Evolutionary conservation across 805 yeast genomes (phyloP), one percentile per base, ranked within the genome.

Genomic region (Barnettozyma siamensis): DNA sequence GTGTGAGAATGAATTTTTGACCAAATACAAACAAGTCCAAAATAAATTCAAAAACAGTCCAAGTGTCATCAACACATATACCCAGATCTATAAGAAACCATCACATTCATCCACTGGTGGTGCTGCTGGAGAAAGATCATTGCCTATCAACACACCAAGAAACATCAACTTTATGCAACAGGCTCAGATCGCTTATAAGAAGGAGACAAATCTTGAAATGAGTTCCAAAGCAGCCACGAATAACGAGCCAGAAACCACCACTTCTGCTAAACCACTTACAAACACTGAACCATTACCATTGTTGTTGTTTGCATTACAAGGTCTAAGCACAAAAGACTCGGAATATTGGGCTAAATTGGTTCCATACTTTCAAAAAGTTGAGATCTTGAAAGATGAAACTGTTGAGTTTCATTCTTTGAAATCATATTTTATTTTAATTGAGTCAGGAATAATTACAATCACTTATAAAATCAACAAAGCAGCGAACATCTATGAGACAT

Each of bases 1-100:
- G 96, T 88, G 97, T 67, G 99, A 93, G 60, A 91, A 93, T 63
- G 81, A 83, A 52, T 88, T 89, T 51, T 70, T 93, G 53, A 45
- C 48, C 5, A 60, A 65, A 45, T 68, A 66, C 44, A 65, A 54
- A 37, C 53, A 61, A 29, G 47, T 66, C 32, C 63, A 67, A 36
- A 38, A 35, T 27, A 34, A 33, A 29, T 35, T 32, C 26, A 33
- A 36, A 23, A 33, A 28, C 18, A 18, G 28, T 27, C 17, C 39
- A 20, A 17, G 19, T 7, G 11, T 38, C 19, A 20, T 17, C 24
- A 10, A 42, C 27, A 11, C 41, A 32, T 21, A 21, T 9, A 21
- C 9, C 9, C 38, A 18, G 12, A 34, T 16, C 31, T 34, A 26
- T 33, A 40, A 12, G 19, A 35, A 28, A 20, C 36, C 38, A n/a